Evolutionary conservation across 2,329 filamentous ascomycete species (phyloP).

Genomic region (Xylaria sp.): DNA sequence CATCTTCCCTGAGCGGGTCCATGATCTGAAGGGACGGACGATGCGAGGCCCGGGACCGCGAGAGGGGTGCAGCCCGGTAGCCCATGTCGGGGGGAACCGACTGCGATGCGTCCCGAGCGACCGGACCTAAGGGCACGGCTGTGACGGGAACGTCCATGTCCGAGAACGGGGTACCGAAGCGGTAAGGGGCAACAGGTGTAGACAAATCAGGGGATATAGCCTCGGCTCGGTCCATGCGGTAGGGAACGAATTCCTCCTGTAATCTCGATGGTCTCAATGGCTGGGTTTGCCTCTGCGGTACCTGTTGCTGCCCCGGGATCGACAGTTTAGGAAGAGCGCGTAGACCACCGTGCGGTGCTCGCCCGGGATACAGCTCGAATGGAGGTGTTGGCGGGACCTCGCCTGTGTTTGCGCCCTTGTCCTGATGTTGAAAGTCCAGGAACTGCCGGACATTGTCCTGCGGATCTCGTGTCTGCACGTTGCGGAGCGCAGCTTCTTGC

Average conservation of each 20-base stretch:
- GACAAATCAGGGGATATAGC: slow-evolving; percentile 66
- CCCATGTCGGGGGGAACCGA: slow-evolving; percentile 95
- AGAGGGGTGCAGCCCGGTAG: slow-evolving; percentile 64
- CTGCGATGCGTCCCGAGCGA: slow-evolving; percentile 83
- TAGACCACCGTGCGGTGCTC: slow-evolving; percentile 64
- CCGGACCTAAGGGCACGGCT: slow-evolving; percentile 73
- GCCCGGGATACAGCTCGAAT: slow-evolving; percentile 69
- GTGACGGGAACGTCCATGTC: slow-evolving; percentile 90
- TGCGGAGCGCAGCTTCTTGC: slow-evolving; percentile 77
- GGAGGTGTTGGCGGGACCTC: slow-evolving; percentile 76
- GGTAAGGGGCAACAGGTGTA: slow-evolving; percentile 72
- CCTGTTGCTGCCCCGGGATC: slow-evolving; percentile 60
- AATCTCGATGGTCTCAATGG: slow-evolving; percentile 45
- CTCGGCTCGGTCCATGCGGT: slow-evolving; percentile 63
- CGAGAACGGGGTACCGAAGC: slow-evolving; percentile 86
- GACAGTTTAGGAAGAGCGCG: slow-evolving; percentile 70
- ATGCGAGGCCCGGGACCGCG: slow-evolving; percentile 64
- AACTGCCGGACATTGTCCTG: slow-evolving; percentile 96
- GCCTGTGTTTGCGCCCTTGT: slow-evolving; percentile 51
- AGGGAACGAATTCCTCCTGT: slow-evolving; percentile 56
- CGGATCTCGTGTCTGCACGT: slow-evolving; percentile 77
- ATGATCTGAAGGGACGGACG: slow-evolving; percentile 76
- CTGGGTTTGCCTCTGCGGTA: slow-evolving; percentile 38
- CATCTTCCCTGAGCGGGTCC: slow-evolving; percentile 75
- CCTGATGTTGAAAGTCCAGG: slow-evolving; percentile 79